Evolutionary conservation across 306 rosid genomes (phyloP).

Genomic region (Trichosanthes truncata): DNA sequence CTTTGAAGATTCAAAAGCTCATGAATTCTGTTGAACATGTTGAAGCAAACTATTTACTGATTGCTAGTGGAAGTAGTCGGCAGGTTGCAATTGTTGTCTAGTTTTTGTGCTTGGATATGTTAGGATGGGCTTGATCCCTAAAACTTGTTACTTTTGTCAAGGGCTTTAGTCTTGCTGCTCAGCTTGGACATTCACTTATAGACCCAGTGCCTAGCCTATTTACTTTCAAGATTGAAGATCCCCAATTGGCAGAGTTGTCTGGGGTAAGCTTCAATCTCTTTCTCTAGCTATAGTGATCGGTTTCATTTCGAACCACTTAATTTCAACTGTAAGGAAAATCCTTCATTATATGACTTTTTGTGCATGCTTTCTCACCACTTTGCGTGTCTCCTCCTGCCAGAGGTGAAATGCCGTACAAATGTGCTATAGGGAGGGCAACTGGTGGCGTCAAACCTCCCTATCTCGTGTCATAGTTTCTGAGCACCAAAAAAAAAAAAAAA

Average conservation of each 20-base stretch:
- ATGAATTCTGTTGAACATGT: conserved; percentile 28
- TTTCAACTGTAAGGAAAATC: background rate
- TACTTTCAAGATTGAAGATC: conserved; percentile 78
- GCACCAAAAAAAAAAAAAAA: too few species aligned
- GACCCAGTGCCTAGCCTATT: conserved; percentile 89
- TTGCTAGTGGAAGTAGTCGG: conserved; percentile 75
- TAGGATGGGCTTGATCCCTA: conserved; percentile 6
- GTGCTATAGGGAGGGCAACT: background rate
- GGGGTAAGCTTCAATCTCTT: conserved; percentile 49
- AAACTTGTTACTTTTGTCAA: conserved; percentile 25
- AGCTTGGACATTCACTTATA: conserved; percentile 83
- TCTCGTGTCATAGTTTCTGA: background rate
- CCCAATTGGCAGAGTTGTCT: conserved; percentile 51
- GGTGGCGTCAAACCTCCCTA: background rate
- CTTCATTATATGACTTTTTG: background rate
- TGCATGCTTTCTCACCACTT: background rate
- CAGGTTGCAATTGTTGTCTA: conserved; percentile 51
- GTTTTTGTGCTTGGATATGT: conserved; percentile 18
- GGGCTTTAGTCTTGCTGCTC: conserved; percentile 84
- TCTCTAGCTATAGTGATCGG: background rate
- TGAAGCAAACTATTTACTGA: conserved; percentile 77
- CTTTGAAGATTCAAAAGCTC: conserved; percentile 48
- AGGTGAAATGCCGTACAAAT: background rate
- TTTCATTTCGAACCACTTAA: background rate
- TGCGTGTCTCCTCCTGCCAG: background rate